A percentile compares a stretch with the other conserved stretches of the same genome.
Conservation (phyloP, 345 rosid species). For the Syzygium grande region DNA sequence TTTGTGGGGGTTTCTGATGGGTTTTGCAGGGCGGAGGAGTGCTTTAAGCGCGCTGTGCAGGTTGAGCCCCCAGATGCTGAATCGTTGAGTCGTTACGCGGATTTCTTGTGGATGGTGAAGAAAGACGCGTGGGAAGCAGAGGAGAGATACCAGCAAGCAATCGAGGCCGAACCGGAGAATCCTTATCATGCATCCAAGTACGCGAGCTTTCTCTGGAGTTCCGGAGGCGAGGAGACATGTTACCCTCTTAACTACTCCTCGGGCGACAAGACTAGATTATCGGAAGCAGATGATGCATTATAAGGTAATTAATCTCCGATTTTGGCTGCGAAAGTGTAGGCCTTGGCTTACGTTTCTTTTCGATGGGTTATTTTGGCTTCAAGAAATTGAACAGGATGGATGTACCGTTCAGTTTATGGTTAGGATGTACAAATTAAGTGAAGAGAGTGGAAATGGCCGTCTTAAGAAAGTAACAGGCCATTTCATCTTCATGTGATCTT, state of each 20-base stretch:
- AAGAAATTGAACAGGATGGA: background rate
- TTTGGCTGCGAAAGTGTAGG: background rate
- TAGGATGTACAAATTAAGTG: background rate
- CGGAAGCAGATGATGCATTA: background rate
- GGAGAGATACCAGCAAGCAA: constrained; percentile 56
- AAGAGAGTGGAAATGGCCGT: background rate
- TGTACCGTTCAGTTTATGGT: background rate
- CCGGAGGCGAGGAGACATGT: constrained; percentile 67
- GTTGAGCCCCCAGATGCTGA: constrained; percentile 54
- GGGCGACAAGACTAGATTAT: background rate
- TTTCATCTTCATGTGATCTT: background rate
- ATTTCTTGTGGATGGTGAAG: constrained; percentile 60
- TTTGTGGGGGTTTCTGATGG: background rate
- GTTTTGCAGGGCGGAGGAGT: constrained; percentile 54
- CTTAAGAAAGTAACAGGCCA: background rate
- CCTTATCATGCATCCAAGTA: constrained; percentile 47
- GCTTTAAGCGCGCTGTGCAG: constrained; percentile 51
- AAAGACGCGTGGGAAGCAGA: constrained; percentile 70
- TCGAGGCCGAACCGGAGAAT: constrained; percentile 41
- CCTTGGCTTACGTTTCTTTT: background rate
- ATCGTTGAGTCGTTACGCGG: constrained; percentile 50
- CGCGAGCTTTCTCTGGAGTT: constrained; percentile 67
- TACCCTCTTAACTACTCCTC: constrained; percentile 24
- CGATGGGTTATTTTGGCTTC: background rate
- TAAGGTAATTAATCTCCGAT: background rate